A percentile compares a stretch with the other conserved stretches of the same genome.
Conservation (phyloP, 169 alveolate genomes). For the Plasmodium reichenowi region DNA sequence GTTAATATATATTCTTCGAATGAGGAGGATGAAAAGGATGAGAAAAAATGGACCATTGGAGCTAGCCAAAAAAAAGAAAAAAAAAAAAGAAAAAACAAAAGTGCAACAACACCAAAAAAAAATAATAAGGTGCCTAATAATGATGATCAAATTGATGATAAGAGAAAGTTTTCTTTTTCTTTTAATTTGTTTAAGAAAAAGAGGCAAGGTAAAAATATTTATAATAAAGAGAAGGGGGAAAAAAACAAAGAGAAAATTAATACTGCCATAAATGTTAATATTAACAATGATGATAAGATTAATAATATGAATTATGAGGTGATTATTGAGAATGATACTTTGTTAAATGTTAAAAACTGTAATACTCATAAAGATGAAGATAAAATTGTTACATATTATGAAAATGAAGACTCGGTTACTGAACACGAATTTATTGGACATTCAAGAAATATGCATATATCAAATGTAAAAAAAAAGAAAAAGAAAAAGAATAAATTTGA, state of each 20-base stretch:
- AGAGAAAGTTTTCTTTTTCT: conserved; percentile 74
- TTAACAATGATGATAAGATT: background rate
- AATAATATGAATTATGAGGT: background rate
- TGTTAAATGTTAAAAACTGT: background rate
- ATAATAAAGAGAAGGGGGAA: background rate
- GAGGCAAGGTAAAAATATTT: conserved; percentile 29
- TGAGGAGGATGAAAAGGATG: conserved; percentile 16
- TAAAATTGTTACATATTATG: background rate
- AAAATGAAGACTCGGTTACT: background rate
- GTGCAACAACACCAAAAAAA: background rate
- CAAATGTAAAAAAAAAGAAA: conserved; percentile 1
- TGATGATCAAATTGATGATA: conserved; percentile 79
- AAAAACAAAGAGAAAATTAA: conserved; percentile 1
- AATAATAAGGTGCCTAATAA: conserved; percentile 28
- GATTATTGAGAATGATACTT: background rate
- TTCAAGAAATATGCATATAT: background rate
- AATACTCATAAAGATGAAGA: background rate
- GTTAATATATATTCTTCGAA: conserved; percentile 53
- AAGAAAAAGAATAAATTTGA: conserved; percentile 69
- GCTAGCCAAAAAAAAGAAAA: background rate
- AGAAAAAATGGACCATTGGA: conserved; percentile 1
- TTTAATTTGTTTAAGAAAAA: conserved; percentile 47
- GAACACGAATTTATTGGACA: conserved; percentile 17
- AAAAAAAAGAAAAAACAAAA: background rate
- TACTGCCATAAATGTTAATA: background rate